Base-by-base conservation (phyloP, 768 basidiomycete species). In the Russula griseocarnosa region DNA sequence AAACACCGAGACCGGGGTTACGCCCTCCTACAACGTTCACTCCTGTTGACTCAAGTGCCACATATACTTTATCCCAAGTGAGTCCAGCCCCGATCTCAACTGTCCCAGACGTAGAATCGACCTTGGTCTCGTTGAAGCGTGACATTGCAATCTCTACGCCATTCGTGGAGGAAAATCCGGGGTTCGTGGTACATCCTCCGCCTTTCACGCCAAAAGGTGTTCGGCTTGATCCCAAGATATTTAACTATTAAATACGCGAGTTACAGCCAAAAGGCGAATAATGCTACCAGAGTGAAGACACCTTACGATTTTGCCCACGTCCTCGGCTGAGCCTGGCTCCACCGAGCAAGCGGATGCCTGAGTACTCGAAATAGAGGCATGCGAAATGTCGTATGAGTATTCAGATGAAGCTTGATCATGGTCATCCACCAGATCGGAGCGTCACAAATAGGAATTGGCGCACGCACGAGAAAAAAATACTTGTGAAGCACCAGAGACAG, bases 51-150 rank as follows among this genome's bases (percentile, higher is more conserved):
- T 51, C 61, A 11, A 72, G 55, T 7, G 52, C 56, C 22, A 8
- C 58, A 34, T 73, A 73, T 5, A 67, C 66, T 11, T 71, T 55
- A 49, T 69, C 69, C 72, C 69, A 73, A n/a, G 69, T 67, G n/a
- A 68, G 61, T 2, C 72, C 72, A 24, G 72, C 26, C 5, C 70
- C 69, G 6, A 68, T 34, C 28, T 65, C 63, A n/a, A 65, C 63
- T 5, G 68, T 69, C 0, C 30, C 50, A 8, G 32, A 51, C 9
- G 5, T n/a, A 3, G 16, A 18, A 34, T 68, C 38, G 46, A 66
- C 44, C 3, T 44, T 49, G 5, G 63, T 52, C 1, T 36, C 22
- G 28, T 60, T 56, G 49, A 71, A 73, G 2, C 66, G 68, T 28
- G 62, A 32, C 71, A 73, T 68, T 7, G 71, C 18, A 6, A 73